Conservation (phyloP, 345 rosid genomes). For the Lepidium aucheri region DNA sequence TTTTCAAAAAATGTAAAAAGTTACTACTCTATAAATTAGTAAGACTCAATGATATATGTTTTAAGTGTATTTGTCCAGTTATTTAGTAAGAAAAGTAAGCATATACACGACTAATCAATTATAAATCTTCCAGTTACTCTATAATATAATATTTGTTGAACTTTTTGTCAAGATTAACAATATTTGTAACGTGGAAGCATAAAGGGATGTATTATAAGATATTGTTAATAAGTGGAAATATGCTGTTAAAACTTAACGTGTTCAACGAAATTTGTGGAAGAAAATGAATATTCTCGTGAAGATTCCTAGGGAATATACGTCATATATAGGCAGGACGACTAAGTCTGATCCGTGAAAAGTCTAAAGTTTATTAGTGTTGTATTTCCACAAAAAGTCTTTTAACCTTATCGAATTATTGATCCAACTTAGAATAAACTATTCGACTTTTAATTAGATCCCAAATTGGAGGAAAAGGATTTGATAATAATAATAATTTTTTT, state of each 20-base stretch:
- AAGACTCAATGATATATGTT: background rate
- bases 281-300: slow-evolving; percentile 5
- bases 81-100: background rate
- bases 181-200: background rate
- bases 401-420: background rate
- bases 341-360: background rate
- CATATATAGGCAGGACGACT: slow-evolving; percentile 1
- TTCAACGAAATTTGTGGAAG: slow-evolving; percentile 2
- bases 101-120: background rate
- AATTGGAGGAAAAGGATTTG: background rate
- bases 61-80: background rate
- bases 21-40: too few relatives aligned
- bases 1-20: too few relatives aligned
- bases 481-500: background rate
- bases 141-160: background rate
- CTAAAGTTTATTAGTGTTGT: background rate
- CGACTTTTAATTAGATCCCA: slow-evolving; percentile 9
- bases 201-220: background rate
- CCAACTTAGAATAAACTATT: background rate
- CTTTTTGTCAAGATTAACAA: background rate
- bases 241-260: background rate
- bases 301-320: background rate
- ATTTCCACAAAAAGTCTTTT: background rate
- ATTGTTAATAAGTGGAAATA: background rate
- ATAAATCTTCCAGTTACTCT: background rate